Conservation (phyloP, 768 basidiomycete species). For the Boletus eberwhitei region DNA sequence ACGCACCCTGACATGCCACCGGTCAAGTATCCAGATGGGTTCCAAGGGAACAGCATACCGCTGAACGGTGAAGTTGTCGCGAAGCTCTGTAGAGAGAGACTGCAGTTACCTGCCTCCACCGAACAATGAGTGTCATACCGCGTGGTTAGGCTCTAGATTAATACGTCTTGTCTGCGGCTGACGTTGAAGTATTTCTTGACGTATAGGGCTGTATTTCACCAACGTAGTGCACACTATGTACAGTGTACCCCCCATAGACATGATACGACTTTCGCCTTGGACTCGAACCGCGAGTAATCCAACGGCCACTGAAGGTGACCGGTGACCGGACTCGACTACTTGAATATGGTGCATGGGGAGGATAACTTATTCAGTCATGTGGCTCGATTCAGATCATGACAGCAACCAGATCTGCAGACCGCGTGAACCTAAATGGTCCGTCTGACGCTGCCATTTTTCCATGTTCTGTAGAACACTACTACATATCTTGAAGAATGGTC, state of each 20-base stretch:
- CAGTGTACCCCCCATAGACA: background rate
- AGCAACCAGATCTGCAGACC: too few relatives aligned
- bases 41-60: slow-evolving; percentile 84
- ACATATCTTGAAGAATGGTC: too few relatives aligned
- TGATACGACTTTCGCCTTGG: background rate
- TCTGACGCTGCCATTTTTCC: too few relatives aligned
- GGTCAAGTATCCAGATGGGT: slow-evolving; percentile 79
- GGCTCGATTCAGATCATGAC: too few relatives aligned
- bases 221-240: background rate
- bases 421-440: too few relatives aligned
- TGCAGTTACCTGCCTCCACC: slow-evolving; percentile 25
- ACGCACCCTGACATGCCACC: slow-evolving; percentile 69
- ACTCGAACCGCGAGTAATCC: background rate
- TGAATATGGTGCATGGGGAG: too few relatives aligned
- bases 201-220: background rate
- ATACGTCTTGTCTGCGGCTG: too few relatives aligned
- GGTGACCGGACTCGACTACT: too few relatives aligned
- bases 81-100: slow-evolving; percentile 51
- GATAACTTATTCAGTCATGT: too few relatives aligned
- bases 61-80: slow-evolving; percentile 72
- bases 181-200: background rate
- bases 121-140: background rate
- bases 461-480: too few relatives aligned
- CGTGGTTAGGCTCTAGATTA: background rate
- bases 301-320: too few relatives aligned